Evolutionary conservation across 192 early-diverging fungal species (phyloP).

Genomic region (Podila epigama): DNA sequence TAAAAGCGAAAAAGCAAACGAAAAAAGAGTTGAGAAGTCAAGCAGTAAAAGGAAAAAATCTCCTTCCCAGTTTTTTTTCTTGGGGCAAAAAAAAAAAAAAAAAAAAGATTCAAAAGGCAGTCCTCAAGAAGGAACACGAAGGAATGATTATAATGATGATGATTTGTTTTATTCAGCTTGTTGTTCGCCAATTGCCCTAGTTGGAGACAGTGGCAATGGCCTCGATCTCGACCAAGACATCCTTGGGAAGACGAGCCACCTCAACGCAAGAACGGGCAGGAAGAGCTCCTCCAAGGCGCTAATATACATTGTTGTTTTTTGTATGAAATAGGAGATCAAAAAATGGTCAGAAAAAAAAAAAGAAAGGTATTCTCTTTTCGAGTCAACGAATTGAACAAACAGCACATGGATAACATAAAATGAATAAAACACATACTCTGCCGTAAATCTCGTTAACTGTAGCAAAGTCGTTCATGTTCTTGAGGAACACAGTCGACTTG

Average conservation of each 20-base stretch:
- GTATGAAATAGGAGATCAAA: background rate
- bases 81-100: background rate
- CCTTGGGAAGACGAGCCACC: conserved; percentile 90
- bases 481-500: conserved; percentile 97
- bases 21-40: background rate
- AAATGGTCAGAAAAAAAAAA: background rate
- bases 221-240: conserved; percentile 94
- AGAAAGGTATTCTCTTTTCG: background rate
- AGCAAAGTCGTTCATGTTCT: conserved; percentile 90
- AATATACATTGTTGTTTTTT: background rate
- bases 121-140: too few species aligned
- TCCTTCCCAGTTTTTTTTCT: too few species aligned
- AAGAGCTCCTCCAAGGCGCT: conserved; percentile 67
- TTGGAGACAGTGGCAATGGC: conserved; percentile 77
- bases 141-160: too few species aligned
- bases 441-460: conserved; percentile 92
- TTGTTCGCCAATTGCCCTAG: conserved; percentile 7
- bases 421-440: conserved; percentile 51
- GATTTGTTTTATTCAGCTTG: too few species aligned
- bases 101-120: background rate
- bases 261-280: conserved; percentile 85
- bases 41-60: too few species aligned
- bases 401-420: background rate
- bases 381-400: background rate
- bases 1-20: background rate